phyloP scores from a whole-genome alignment of 257 asterid species.

The Solanum chmielewskii region DNA sequence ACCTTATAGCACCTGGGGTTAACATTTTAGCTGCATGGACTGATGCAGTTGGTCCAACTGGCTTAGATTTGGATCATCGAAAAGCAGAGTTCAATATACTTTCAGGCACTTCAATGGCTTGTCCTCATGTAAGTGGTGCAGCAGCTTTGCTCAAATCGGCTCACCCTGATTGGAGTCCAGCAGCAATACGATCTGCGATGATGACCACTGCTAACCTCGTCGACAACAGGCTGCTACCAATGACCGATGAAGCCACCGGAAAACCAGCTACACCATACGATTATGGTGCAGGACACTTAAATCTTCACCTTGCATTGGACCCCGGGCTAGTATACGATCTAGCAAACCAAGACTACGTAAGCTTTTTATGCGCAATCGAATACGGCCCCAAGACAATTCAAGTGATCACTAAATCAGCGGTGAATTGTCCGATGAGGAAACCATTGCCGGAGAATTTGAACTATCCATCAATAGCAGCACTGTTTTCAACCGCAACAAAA shows the following conservation, averaged over 20 bases:
- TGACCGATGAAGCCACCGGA: constrained; percentile 66
- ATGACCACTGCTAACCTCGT: constrained; percentile 72
- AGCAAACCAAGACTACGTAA: constrained; percentile 48
- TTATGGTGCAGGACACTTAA: constrained; percentile 83
- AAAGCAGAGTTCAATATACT: constrained; percentile 76
- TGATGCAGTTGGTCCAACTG: constrained; percentile 83
- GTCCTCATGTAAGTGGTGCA: constrained; percentile 96
- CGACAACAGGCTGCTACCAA: constrained; percentile 39
- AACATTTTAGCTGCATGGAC: constrained; percentile 95
- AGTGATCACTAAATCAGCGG: constrained; percentile 68
- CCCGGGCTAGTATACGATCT: constrained; percentile 88
- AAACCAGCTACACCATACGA: constrained; percentile 74
- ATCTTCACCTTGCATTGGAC: constrained; percentile 78
- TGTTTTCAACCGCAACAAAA: constrained; percentile 37
- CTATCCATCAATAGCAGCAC: constrained; percentile 78
- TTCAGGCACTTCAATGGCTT: constrained; percentile 96
- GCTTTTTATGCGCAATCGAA: constrained; percentile 69
- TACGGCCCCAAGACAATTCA: constrained; percentile 82
- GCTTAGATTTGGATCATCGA: constrained; percentile 59
- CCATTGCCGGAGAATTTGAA: constrained; percentile 69
- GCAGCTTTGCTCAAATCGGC: constrained; percentile 95
- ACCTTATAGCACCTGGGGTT: constrained; percentile 88
- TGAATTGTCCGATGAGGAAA: constrained; percentile 65
- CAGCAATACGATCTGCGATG: constrained; percentile 84
- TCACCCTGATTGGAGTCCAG: constrained; percentile 96